Percentiles rank a stretch among this genome's conserved stretches.
These are phyloP conservation scores for Penicillium silybi DNA, from an alignment of 495 filamentous ascomycete genomes.

Conservation along the genomic window DNA sequence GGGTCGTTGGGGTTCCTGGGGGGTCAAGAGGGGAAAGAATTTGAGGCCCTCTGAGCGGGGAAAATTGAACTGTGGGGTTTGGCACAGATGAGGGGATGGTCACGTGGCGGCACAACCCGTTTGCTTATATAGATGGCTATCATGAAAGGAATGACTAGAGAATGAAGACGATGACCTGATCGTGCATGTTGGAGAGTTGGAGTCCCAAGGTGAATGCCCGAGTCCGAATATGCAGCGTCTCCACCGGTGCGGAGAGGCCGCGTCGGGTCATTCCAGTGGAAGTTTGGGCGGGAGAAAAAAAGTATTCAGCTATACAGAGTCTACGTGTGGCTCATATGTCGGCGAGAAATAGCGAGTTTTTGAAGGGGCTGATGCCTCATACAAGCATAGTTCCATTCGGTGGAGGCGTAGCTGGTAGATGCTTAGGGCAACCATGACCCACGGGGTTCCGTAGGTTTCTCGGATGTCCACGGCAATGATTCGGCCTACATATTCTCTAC, in stretches of 20 bases:
- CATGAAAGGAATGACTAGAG: neutral
- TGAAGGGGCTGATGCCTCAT: too few species aligned
- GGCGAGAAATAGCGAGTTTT: too few species aligned
- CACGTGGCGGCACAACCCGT: constrained; percentile 24
- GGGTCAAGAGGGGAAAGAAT: constrained; percentile 30
- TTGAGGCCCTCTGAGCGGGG: constrained; percentile 27
- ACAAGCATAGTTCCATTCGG: neutral
- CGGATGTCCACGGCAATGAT: neutral
- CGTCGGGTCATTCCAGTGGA: neutral
- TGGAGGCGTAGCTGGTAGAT: neutral
- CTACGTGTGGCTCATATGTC: neutral
- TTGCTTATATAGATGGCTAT: neutral
- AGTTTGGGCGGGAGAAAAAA: neutral
- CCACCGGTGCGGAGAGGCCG: constrained; percentile 16
- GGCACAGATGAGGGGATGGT: constrained; percentile 30
- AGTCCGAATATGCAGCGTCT: neutral
- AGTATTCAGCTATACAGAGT: neutral
- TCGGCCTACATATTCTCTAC: neutral
- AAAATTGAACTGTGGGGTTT: constrained; percentile 42
- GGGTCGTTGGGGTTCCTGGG: constrained; percentile 33
- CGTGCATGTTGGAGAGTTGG: neutral
- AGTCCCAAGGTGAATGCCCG: neutral
- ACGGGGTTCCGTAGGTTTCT: neutral
- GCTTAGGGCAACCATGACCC: neutral
- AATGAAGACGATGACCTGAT: neutral